phyloP scores from a whole-genome alignment of 202 grass and related monocot species.

The Zoysia matrella region DNA sequence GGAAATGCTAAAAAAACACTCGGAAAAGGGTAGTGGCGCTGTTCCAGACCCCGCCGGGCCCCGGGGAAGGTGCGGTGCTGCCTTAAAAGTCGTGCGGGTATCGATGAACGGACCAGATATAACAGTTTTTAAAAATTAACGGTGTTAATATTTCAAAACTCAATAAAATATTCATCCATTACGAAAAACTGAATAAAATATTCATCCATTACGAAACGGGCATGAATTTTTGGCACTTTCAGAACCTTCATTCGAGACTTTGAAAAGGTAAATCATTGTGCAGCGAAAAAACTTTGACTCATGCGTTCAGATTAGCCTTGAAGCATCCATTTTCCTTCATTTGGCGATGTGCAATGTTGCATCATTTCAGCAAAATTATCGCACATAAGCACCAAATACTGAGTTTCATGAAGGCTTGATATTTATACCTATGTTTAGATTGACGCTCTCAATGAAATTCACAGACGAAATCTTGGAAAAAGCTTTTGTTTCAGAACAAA shows the following conservation, averaged over 20 bases:
- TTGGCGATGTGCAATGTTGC: background rate
- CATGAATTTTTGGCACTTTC: too few relatives aligned
- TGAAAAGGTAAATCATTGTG: background rate
- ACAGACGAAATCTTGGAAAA: background rate
- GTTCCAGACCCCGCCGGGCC: background rate
- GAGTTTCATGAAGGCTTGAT: background rate
- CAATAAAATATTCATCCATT: too few relatives aligned
- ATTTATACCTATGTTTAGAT: background rate
- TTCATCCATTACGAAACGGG: too few relatives aligned
- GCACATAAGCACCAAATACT: background rate
- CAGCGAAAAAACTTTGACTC: too few relatives aligned
- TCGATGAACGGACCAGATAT: background rate
- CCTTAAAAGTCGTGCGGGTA: background rate
- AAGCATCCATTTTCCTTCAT: too few relatives aligned
- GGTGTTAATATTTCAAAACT: too few relatives aligned
- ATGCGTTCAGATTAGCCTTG: too few relatives aligned
- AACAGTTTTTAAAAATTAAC: background rate
- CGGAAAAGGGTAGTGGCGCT: background rate
- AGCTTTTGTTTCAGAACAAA: constrained; percentile 43
- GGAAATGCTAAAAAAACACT: background rate
- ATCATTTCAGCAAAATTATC: background rate
- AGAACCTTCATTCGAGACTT: background rate
- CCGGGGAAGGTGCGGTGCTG: background rate
- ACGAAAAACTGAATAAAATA: too few relatives aligned
- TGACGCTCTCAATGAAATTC: background rate